Percentiles rank a stretch among this genome's conserved stretches.
Evolutionary conservation across 139 green algal species (phyloP).

Genomic region (Volvox reticuliferus): DNA sequence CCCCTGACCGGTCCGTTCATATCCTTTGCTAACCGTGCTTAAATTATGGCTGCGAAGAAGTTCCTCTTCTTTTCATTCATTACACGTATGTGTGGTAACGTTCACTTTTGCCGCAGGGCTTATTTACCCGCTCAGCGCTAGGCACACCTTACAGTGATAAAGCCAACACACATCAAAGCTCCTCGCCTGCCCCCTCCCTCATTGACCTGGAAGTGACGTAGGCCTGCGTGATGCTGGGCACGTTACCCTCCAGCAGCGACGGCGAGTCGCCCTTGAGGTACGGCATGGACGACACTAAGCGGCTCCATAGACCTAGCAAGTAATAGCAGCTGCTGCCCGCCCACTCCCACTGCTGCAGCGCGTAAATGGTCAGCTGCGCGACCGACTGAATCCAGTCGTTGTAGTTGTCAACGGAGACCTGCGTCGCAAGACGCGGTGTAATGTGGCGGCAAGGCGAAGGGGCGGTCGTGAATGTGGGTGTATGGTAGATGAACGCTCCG

Average conservation of each 20-base stretch:
- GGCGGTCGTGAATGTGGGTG: too few relatives aligned
- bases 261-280: constrained; percentile 96
- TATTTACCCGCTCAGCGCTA: too few relatives aligned
- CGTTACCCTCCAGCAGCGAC: constrained; percentile 91
- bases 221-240: constrained; percentile 93
- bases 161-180: neutral
- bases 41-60: too few relatives aligned
- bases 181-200: neutral
- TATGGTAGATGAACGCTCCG: too few relatives aligned
- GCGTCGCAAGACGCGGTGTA: neutral
- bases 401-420: constrained; percentile 94
- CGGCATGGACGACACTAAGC: constrained; percentile 92
- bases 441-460: too few relatives aligned
- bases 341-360: constrained; percentile 84
- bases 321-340: constrained; percentile 76
- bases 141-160: too few relatives aligned
- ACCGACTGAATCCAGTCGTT: constrained; percentile 95
- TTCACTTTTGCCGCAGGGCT: too few relatives aligned
- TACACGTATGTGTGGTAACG: too few relatives aligned
- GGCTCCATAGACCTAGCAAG: constrained; percentile 92
- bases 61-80: too few relatives aligned
- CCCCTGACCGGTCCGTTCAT: too few relatives aligned
- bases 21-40: too few relatives aligned
- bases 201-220: constrained; percentile 87
- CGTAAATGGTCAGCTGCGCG: constrained; percentile 89